Evolutionary conservation across 2,329 filamentous ascomycete species (phyloP), one percentile per base, ranked within the genome.

Genomic region (Endoconidiophora laricicola): DNA sequence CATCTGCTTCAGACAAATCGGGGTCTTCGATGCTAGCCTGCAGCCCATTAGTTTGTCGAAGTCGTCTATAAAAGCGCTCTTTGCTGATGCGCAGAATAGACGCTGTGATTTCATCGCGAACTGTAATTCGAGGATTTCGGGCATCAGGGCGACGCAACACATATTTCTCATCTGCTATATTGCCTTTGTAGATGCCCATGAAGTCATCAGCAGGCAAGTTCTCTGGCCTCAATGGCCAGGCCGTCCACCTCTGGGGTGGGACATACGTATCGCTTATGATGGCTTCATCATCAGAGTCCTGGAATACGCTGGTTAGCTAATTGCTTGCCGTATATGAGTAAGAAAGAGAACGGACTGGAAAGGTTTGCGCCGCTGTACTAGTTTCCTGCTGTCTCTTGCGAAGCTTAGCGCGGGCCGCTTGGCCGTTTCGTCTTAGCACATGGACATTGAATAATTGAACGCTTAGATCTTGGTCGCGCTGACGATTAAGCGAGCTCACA

Each of bases 381-480:
- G 57, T 59, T 48, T 49, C 60, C 23, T 55, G 49, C 40, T 61
- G 55, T 36, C 54, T 56, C 5, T 55, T 59, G 36, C 57, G 57
- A 49, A 57, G 57, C 23, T 14, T 42, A 44, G 43, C 42, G 12
- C 52, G 42, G 6, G 44, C 41, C 9, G 23, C 29, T 9, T 33
- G 26, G 3, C 51, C 52, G 6, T 47, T 44, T 12, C 50, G 42
- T 61, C 81, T 86, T 49, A 93, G 66, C 36, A 73, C 73, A 64
- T 82, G 81, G 0, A 81, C 72, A 62, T 91, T 86, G 65, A 85
- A 94, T 4, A 95, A 67, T 65, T 94, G 88, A 42, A 80, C 65
- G 0, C 76, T 70, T 9, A 95, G 66, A 60, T 95, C 81, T 48
- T 73, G 68, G 38, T 81, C 74, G 36, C 76, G 70, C 14, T 78